Conservation (phyloP, 2,329 filamentous ascomycete genomes). For the Epichloe elymi region DNA sequence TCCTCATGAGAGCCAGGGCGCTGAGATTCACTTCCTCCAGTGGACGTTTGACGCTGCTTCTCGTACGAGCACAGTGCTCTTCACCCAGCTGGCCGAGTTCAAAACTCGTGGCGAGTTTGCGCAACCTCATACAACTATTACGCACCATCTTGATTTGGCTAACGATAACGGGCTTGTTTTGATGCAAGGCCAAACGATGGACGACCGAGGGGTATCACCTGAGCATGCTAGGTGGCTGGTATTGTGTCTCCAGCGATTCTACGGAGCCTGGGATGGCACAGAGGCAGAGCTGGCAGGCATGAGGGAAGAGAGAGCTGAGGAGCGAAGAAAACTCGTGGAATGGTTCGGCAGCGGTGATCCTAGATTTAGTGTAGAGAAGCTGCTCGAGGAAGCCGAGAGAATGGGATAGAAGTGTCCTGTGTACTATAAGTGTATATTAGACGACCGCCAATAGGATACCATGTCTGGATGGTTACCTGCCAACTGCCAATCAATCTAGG, state of each 20-base stretch:
- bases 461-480: not conserved
- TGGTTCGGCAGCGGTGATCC: constrained; percentile 71
- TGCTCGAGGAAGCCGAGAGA: constrained; percentile 84
- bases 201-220: constrained; percentile 61
- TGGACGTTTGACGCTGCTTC: constrained; percentile 72
- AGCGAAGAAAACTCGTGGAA: constrained; percentile 59
- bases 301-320: constrained; percentile 42
- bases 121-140: constrained; percentile 84
- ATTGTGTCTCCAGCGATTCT: constrained; percentile 91
- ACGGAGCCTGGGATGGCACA: constrained; percentile 50
- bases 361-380: constrained; percentile 67
- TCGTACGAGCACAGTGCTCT: constrained; percentile 63
- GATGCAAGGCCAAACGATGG: constrained; percentile 69
- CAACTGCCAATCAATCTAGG: not conserved
- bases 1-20: constrained; percentile 52
- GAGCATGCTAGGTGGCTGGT: constrained; percentile 82
- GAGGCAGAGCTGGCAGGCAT: constrained; percentile 21
- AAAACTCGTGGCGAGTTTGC: constrained; percentile 84
- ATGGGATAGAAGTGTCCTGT: constrained; percentile 33
- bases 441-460: not conserved
- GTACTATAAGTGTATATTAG: not conserved
- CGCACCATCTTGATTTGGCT: constrained; percentile 74
- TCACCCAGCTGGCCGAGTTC: constrained; percentile 88
- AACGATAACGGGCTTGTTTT: constrained; percentile 66
- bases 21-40: constrained; percentile 92